Evolutionary conservation across 116 monocot genomes (phyloP).

Genomic region (Dioscorea cayenensis): DNA sequence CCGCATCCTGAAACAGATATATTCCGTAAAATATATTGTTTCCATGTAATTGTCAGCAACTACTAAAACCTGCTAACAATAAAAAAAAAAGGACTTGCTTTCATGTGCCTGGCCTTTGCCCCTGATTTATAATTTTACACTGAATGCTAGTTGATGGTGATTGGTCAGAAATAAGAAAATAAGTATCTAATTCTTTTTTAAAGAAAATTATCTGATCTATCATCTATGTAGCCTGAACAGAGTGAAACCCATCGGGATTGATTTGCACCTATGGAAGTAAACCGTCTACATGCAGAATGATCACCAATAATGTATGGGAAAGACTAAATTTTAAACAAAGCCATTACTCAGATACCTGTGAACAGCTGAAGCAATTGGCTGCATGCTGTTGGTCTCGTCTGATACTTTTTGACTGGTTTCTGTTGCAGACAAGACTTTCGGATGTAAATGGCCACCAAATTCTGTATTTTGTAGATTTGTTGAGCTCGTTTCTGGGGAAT

Average conservation of each 20-base stretch:
- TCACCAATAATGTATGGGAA: neutral
- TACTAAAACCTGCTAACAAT: no score
- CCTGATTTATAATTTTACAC: no score
- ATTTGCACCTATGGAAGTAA: no score
- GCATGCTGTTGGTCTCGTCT: neutral
- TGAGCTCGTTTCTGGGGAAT: neutral
- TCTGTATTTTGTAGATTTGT: neutral
- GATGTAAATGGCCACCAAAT: neutral
- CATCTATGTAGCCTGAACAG: neutral
- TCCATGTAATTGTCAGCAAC: no score
- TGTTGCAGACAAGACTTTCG: neutral
- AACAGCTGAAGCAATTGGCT: slow-evolving; percentile 1
- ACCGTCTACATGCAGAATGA: neutral
- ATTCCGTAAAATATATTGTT: no score
- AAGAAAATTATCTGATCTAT: neutral
- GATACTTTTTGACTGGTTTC: neutral
- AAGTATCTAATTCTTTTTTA: neutral
- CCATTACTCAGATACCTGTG: neutral
- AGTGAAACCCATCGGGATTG: no score
- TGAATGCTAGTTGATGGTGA: no score
- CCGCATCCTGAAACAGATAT: neutral
- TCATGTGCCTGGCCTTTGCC: neutral
- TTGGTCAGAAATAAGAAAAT: no score
- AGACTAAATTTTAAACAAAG: neutral
- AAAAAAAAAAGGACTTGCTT: no score